Evolutionary conservation across 139 green algal genomes (phyloP).

Genomic region (Chlamydomonas sphaeroides): DNA sequence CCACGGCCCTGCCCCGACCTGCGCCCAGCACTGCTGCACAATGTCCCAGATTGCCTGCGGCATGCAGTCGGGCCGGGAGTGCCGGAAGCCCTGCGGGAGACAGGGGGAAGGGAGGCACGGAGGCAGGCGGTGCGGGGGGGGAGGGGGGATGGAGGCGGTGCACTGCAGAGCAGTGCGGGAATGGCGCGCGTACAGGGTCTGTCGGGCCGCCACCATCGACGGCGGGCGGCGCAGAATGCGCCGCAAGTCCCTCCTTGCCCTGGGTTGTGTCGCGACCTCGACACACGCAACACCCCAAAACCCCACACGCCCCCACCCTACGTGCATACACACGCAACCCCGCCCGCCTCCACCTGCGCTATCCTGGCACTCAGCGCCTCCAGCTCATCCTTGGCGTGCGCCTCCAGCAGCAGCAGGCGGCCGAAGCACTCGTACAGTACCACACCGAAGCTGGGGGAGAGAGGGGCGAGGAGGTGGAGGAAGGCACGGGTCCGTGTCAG

Average conservation of each 20-base stretch:
- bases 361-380: constrained; percentile 18
- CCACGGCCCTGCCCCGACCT: neutral
- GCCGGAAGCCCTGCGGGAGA: constrained; percentile 26
- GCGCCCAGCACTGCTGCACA: constrained; percentile 44
- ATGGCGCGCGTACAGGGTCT: no score
- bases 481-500: no score
- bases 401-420: constrained; percentile 27
- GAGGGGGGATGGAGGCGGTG: neutral
- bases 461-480: no score
- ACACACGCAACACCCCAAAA: no score
- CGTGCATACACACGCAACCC: no score
- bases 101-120: neutral
- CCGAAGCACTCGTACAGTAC: constrained; percentile 44
- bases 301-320: no score
- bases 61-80: constrained; percentile 21
- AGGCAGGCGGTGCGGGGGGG: neutral
- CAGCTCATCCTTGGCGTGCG: constrained; percentile 33
- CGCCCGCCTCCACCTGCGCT: neutral
- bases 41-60: constrained; percentile 21
- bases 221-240: no score
- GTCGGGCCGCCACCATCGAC: no score
- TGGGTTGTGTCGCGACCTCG: no score
- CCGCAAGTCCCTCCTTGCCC: no score
- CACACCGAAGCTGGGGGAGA: constrained; percentile 35
- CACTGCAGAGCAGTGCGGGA: no score